Evolutionary conservation across 805 yeast species (phyloP), one percentile per base, ranked within the genome.

Genomic region (Maudiozyma bulderi): DNA sequence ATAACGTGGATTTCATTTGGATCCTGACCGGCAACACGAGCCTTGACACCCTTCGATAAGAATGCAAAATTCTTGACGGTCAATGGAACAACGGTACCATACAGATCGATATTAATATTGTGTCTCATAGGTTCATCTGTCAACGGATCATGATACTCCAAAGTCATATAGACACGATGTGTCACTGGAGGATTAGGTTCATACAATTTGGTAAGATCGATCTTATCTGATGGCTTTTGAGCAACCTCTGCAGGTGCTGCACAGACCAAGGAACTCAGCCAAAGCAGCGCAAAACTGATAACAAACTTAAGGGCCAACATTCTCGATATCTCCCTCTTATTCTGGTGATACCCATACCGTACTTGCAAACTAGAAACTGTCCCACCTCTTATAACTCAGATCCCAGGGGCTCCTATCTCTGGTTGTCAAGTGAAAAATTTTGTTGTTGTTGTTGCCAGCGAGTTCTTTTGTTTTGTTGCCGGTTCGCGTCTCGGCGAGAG

Each of bases 51-150:
- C 20, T 62, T 63, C 11, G 82, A 72, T 44, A 82, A 60, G 42
- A 70, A 68, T 43, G 73, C 73, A 62, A 82, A 83, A 68, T 83
- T 83, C 50, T 71, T 70, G 7, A 72, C 84, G 3, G 88, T 81
- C 55, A 71, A 71, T 20, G 89, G 89, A 4, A 74, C 84, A 11
- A 76, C 75, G 0, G 77, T 71, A 3, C 87, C 88, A 62, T 81
- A 85, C 47, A 85, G 59, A 0, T 84, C 90, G 26, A 84, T 59
- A 14, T 73, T 70, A 49, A 85, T 57, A 13, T 69, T 67, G 31
- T 55, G 52, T 20, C 49, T 53, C 46, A 55, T 54, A 28, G 41
- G 40, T 33, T 54, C 47, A 10, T 48, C 28, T 9, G 58, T 50
- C 3, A 47, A 50, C 9, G 52, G 49, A 46, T 62, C 63, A 13